A percentile compares a stretch with the other conserved stretches of the same genome.
These are phyloP conservation scores for Lepraria neglecta DNA, from an alignment of 495 filamentous ascomycete genomes.

Conservation along the genomic window DNA sequence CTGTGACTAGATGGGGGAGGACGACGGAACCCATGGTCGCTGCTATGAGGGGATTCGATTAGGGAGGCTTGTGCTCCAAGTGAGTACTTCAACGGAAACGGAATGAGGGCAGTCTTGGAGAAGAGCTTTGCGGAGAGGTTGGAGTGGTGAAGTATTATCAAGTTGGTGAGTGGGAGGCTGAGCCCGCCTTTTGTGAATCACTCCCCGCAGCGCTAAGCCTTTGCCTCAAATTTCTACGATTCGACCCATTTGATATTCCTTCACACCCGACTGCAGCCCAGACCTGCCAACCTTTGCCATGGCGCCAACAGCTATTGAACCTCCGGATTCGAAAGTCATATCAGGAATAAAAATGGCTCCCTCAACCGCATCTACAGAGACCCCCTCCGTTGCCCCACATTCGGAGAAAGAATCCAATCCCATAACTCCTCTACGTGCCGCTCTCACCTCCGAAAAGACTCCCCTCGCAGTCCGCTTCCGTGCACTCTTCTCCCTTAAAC, in stretches of 20 bases:
- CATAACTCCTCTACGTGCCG: constrained; percentile 61
- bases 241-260: background rate
- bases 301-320: constrained; percentile 6
- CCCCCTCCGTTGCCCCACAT: background rate
- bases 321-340: background rate
- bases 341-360: background rate
- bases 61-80: background rate
- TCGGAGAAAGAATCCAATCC: background rate
- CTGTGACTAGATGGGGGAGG: constrained; percentile 83
- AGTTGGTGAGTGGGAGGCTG: too few species aligned
- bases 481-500: constrained; percentile 95
- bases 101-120: too few species aligned
- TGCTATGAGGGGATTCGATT: background rate
- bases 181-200: too few species aligned
- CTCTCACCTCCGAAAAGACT: constrained; percentile 68
- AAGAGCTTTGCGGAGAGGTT: too few species aligned
- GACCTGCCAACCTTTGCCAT: background rate
- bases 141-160: too few species aligned
- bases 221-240: background rate
- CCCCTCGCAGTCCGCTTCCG: constrained; percentile 88
- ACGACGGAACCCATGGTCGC: constrained; percentile 78
- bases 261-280: background rate
- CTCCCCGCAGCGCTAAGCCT: background rate
- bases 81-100: too few species aligned
- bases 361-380: background rate